Percentiles rank a stretch among this genome's conserved stretches.
These are phyloP conservation scores for Yamadazyma songkhlaensis DNA, from an alignment of 1,139 yeast species.

Conservation along the genomic window DNA sequence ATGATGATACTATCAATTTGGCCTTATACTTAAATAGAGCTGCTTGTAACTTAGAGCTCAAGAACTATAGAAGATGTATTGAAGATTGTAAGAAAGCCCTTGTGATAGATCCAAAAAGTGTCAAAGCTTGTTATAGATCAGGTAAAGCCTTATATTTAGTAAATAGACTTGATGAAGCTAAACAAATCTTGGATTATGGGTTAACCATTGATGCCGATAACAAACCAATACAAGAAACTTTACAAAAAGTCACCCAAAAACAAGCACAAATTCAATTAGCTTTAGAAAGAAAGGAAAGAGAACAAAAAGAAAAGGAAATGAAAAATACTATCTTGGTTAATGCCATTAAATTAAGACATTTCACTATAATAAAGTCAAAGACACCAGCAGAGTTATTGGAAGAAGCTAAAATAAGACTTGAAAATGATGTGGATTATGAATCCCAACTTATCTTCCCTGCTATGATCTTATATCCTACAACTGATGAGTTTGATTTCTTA, in stretches of 20 bases:
- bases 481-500: conserved; percentile 79
- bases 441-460: conserved; percentile 82
- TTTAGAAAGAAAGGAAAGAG: conserved; percentile 29
- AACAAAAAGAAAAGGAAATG: conserved; percentile 29
- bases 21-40: conserved; percentile 80
- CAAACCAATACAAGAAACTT: conserved; percentile 45
- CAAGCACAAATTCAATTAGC: conserved; percentile 33
- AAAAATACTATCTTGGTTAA: conserved; percentile 39
- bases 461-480: conserved; percentile 76
- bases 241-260: conserved; percentile 38
- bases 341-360: conserved; percentile 57
- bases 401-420: conserved; percentile 52
- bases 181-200: conserved; percentile 65
- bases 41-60: conserved; percentile 83
- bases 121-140: conserved; percentile 84
- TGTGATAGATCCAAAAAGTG: conserved; percentile 59
- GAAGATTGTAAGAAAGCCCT: conserved; percentile 82
- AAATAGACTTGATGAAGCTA: conserved; percentile 70
- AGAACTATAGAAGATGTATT: conserved; percentile 81
- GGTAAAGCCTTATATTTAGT: conserved; percentile 77
- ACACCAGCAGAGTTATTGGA: conserved; percentile 51
- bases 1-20: conserved; percentile 49
- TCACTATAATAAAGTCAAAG: conserved; percentile 45
- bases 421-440: conserved; percentile 69
- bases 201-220: conserved; percentile 56